Evolutionary conservation across 495 filamentous ascomycete species (phyloP), one percentile per base, ranked within the genome.

Genomic region (Neurospora tetrasperma): DNA sequence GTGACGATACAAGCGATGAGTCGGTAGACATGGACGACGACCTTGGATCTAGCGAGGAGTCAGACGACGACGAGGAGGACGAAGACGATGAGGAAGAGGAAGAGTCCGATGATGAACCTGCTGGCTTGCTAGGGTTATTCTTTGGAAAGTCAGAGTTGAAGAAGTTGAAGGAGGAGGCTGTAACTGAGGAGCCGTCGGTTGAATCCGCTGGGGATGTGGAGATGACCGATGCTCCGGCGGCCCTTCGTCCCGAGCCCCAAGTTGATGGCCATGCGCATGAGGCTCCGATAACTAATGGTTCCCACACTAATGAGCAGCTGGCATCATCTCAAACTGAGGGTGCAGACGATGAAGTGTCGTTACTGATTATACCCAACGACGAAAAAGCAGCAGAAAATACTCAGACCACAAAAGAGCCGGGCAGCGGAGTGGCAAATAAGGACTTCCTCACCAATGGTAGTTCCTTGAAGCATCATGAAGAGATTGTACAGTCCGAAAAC

Each of bases 1-100:
- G 84, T 42, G 92, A 93, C 35, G 90, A 94, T 72, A 85, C 85
- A 42, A 92, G 88, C 48, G 93, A 96, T 76, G 91, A 92, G 74
- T 96, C 93, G 11, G 90, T 92, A 8, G 92, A 95, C 73, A 97
- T 97, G 94, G 90, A 94, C 75, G 91, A 94, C 76, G 92, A 95
- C 74, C 87, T 92, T 80, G 89, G 88, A 38, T 90, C 92, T 41
- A 90, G 85, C 46, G 90, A 91, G 54, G 84, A 87, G 16, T 83
- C 80, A 23, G 85, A 83, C 80, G 35, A 38, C 35, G 79, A 72
- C 7, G 77, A 72, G 4, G 76, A 74, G 38, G 84, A 81, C 18
- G 88, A 87, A 7, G 85, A 84, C 39, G 83, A 82, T 18, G 85
- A 82, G 18, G 82, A 82, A 20, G 86, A 85, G 38, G 85, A 87